Evolutionary conservation across 2,329 filamentous ascomycete species (phyloP), one percentile per base, ranked within the genome.

Genomic region (Fusarium annulatum): DNA sequence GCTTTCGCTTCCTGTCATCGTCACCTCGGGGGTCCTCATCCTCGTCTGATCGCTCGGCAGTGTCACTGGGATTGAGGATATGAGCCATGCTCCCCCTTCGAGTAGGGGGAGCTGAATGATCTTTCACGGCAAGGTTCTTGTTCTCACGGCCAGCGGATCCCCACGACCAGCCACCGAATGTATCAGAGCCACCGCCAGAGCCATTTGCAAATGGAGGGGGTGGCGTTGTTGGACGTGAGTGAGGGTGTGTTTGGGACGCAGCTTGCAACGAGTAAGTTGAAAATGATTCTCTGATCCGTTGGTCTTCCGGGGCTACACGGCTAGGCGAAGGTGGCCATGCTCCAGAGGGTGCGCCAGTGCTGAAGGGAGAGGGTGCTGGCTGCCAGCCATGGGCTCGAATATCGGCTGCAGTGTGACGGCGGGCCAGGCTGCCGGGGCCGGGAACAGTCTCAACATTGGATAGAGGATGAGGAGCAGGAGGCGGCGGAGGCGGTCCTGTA

Each of bases 381-480:
- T 91, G 92, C 91, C 93, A 96, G 42, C 93, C 94, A 80, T 95
- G 93, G 77, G 95, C 92, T 60, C 96, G 92, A 76, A 99, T 98
- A 80, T 99, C 96, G 66, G 96, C 96, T 43, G 95, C 96, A 4
- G 96, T 99, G 83, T 99, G 96, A 69, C 96, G 90, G 72, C 96
- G 91, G 49, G 91, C 89, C 52, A 97, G 86, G 77, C 91, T 95
- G 64, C 90, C 88, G 41, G 91, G 90, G 62, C 90, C 88, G 42
- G 91, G 90, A 39, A 90, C 88, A 33, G 88, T 87, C 76, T 91
- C 87, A 38, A 90, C 86, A 64, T 89, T 86, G 23, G 92, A 88
- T 26, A 92, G 86, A 39, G 91, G 91, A 79, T 94, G 93, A 38
- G 91, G 89, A 39, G 90, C 88, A 72, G 83, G 87, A 71, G 86